Conservation (phyloP, 441 rosid species). For the Dalechampia spathulata region DNA sequence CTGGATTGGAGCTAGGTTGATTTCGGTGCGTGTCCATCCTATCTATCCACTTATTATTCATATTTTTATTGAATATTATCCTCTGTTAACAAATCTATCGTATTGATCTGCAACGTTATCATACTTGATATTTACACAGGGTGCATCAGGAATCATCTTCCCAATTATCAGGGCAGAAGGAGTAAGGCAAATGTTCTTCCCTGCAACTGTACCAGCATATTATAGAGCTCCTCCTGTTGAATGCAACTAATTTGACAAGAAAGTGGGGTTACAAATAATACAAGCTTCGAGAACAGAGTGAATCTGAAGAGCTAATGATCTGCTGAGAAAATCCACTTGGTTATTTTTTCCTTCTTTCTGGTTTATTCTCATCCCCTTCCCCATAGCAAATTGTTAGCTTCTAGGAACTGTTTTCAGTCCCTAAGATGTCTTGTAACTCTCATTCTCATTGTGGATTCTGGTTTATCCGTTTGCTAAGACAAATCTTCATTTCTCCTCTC, state of each 20-base stretch:
- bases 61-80: neutral
- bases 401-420: no score
- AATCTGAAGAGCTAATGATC: neutral
- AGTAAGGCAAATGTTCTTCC: conserved; percentile 88
- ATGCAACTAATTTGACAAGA: conserved; percentile 1
- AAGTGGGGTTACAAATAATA: neutral
- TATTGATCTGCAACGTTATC: no score
- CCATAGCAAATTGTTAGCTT: neutral
- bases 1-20: conserved; percentile 72
- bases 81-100: no score
- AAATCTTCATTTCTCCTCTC: no score
- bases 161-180: conserved; percentile 91
- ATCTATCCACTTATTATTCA: neutral
- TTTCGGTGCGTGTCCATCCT: conserved; percentile 33
- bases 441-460: no score
- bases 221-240: conserved; percentile 58
- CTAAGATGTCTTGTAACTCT: no score
- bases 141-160: conserved; percentile 83
- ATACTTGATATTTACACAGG: conserved; percentile 25
- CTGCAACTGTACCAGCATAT: conserved; percentile 77
- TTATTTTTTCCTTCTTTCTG: neutral
- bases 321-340: neutral
- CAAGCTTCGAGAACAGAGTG: neutral
- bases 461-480: no score
- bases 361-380: neutral